These are phyloP conservation scores for Xylariaceae sp. DNA, from an alignment of 2,329 filamentous ascomycete species.

Conservation along the genomic window DNA sequence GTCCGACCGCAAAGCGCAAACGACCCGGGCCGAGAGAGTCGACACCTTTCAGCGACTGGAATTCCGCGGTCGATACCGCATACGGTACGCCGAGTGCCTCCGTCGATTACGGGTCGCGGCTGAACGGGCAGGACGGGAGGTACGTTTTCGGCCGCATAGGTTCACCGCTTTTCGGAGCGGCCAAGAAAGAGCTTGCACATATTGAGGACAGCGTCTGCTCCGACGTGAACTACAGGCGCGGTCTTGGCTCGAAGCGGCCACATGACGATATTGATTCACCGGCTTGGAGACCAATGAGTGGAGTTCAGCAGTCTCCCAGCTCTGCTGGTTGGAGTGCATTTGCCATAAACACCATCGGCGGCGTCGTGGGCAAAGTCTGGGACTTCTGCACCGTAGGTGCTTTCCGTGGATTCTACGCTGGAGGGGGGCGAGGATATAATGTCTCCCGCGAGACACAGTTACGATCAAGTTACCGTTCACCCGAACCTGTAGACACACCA, in stretches of 20 bases:
- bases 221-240: slow-evolving; percentile 52
- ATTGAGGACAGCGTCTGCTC: slow-evolving; percentile 55
- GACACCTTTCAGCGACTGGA: slow-evolving; percentile 33
- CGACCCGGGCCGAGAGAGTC: slow-evolving; percentile 34
- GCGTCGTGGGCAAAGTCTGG: slow-evolving; percentile 73
- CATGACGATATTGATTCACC: slow-evolving; percentile 36
- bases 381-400: slow-evolving; percentile 73
- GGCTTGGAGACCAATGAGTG: slow-evolving; percentile 24
- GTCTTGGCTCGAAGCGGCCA: slow-evolving; percentile 45
- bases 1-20: slow-evolving; percentile 45
- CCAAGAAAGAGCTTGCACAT: slow-evolving; percentile 24
- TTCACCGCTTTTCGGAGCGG: slow-evolving; percentile 36
- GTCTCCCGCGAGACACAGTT: slow-evolving; percentile 35
- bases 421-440: slow-evolving; percentile 70
- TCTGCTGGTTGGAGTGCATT: slow-evolving; percentile 51
- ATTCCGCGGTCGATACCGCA: slow-evolving; percentile 17
- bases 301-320: slow-evolving; percentile 16
- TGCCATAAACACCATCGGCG: slow-evolving; percentile 60
- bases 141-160: slow-evolving; percentile 54
- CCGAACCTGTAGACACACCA: slow-evolving; percentile 27
- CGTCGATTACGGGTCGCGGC: slow-evolving; percentile 12
- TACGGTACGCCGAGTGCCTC: slow-evolving; percentile 27
- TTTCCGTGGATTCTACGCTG: slow-evolving; percentile 83
- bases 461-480: slow-evolving; percentile 12
- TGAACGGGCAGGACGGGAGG: slow-evolving; percentile 24